A percentile compares a stretch with the other conserved stretches of the same genome.
phyloP scores from a whole-genome alignment of 2,329 filamentous ascomycete species.

The Alternaria sp. region DNA sequence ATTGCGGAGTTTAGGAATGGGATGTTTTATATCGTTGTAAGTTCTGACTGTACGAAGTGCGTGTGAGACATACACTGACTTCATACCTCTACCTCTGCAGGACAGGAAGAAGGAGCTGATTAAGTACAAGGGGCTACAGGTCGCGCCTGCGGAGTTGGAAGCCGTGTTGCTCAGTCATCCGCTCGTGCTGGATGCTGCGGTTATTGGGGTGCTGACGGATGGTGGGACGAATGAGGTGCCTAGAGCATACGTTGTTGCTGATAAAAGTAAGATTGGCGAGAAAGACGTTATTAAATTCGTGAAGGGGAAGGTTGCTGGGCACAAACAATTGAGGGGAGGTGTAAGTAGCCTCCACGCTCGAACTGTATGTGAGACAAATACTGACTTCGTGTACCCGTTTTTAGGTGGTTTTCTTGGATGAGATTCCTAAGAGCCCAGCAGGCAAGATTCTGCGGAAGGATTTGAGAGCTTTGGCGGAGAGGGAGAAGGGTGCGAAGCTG shows the following conservation, averaged over 20 bases:
- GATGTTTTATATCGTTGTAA: slow-evolving; percentile 49
- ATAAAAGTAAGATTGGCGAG: slow-evolving; percentile 33
- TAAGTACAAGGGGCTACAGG: slow-evolving; percentile 59
- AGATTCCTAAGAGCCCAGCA: slow-evolving; percentile 44
- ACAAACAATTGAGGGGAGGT: slow-evolving; percentile 48
- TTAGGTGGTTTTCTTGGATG: slow-evolving; percentile 35
- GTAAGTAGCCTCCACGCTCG: slow-evolving; percentile 15
- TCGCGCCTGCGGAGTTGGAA: slow-evolving; percentile 58
- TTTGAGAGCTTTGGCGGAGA: slow-evolving; percentile 42
- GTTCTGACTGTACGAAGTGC: neutral
- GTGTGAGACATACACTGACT: neutral
- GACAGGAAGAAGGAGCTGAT: slow-evolving; percentile 55
- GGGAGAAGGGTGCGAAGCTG: slow-evolving; percentile 23
- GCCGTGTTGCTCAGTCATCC: slow-evolving; percentile 52
- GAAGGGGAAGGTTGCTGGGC: slow-evolving; percentile 37
- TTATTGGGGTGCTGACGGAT: slow-evolving; percentile 51
- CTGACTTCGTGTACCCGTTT: too few species aligned
- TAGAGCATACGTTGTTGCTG: slow-evolving; percentile 53
- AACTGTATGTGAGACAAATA: too few species aligned
- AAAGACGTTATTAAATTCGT: slow-evolving; percentile 43
- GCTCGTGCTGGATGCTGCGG: slow-evolving; percentile 53
- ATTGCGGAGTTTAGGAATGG: slow-evolving; percentile 44
- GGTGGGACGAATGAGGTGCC: slow-evolving; percentile 50
- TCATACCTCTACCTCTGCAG: neutral
- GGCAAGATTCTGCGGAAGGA: slow-evolving; percentile 50